Evolutionary conservation across 2,329 filamentous ascomycete species (phyloP).

Genomic region (Hortaea werneckii): DNA sequence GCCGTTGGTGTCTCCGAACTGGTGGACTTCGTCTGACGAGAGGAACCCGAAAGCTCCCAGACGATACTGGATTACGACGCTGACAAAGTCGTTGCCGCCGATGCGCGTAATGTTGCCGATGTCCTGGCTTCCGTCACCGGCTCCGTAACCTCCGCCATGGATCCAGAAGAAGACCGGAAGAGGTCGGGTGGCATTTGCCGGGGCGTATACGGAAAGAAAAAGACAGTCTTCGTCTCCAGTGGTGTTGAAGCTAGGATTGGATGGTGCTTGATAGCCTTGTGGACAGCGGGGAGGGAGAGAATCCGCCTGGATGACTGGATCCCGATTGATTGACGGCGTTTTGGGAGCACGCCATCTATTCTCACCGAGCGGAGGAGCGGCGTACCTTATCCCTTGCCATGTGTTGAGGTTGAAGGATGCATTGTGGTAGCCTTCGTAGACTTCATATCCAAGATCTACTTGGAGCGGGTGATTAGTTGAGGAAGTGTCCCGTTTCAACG

Average conservation of each 20-base stretch:
- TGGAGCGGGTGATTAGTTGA: neutral
- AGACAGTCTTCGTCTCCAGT: conserved; percentile 25
- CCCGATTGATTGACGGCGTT: conserved; percentile 13
- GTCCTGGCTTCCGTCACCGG: conserved; percentile 28
- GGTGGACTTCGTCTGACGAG: conserved; percentile 27
- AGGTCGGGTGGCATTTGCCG: conserved; percentile 19
- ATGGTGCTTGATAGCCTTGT: conserved; percentile 6
- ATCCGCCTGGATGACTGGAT: conserved; percentile 8
- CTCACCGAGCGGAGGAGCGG: conserved; percentile 11
- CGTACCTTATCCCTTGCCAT: conserved; percentile 13
- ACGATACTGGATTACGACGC: conserved; percentile 42
- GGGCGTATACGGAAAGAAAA: conserved; percentile 21
- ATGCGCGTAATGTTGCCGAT: conserved; percentile 34
- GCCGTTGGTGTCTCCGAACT: conserved; percentile 29
- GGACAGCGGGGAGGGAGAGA: conserved; percentile 10
- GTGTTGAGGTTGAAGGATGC: neutral
- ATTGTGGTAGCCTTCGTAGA: neutral
- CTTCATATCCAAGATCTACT: neutral
- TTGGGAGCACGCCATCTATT: conserved; percentile 18
- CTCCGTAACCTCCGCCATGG: conserved; percentile 30
- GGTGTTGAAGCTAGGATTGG: conserved; percentile 2
- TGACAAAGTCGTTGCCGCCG: conserved; percentile 39
- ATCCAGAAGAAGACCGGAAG: conserved; percentile 33
- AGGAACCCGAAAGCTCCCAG: conserved; percentile 38
- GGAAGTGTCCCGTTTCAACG: too few species aligned